Evolutionary conservation across 1,139 yeast species (phyloP), one percentile per base, ranked within the genome.

Genomic region (Casaregolazyma suthepensis): DNA sequence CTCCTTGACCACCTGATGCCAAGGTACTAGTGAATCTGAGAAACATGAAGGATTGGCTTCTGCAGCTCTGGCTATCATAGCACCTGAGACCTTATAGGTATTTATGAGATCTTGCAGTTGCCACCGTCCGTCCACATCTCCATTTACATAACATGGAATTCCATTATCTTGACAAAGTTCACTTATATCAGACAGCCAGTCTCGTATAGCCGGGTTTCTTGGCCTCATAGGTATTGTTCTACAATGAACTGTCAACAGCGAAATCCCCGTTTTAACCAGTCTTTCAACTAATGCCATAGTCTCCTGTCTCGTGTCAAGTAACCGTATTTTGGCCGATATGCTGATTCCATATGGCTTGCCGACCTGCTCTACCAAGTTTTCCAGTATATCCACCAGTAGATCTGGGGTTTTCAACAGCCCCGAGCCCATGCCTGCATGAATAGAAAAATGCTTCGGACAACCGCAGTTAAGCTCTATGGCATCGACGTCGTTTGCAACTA

Each of bases 381-480:
- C 69, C 55, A 93, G 71, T 38, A 93, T 93, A 18, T 77, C 76
- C 61, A 84, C 86, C 35, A 93, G 74, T 48, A 79, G 71, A 48
- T 87, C 96, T 0, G 98, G 97, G 0, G 91, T 88, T 47, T 79
- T 74, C 56, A 93, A 74, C 48, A 93, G 74, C 0, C 96, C 97
- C 2, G 98, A 96, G 4, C 99, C 99, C 98, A 93, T 93, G 1
- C 99, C 99, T 0, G 94, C 78, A 68, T 90, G 97, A 2, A 89
- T 78, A 1, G 90, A 83, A 54, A 71, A 71, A 48, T 69, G 74
- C 55, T 63, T 65, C 1, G 99, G 99, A 71, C 99, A 93, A 3
- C 99, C 99, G 44, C 96, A 89, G 68, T 93, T 93, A 57, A 93
- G 79, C 67, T 93, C 99, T 13, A 93, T 86, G 7, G 96, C 98